Evolutionary conservation across 208 protist genomes (phyloP), one percentile per base, ranked within the genome.

Genomic region (Entamoeba histolytica): DNA sequence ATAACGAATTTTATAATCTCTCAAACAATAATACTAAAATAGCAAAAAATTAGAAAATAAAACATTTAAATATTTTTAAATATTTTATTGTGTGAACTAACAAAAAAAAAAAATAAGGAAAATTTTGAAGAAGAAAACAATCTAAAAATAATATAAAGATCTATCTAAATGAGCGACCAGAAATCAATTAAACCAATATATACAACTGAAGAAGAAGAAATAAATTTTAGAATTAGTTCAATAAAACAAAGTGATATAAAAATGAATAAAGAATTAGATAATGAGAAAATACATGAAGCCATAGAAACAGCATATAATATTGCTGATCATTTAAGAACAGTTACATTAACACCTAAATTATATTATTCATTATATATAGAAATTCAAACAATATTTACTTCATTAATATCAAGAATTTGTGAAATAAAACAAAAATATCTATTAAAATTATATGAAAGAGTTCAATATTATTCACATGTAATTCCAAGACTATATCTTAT

Each of bases 401-500:
- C 31, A 8, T 87, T 87, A 87, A 23, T 35, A 8, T 87, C 61
- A 31, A 31, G 8, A 12, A 28, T 87, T 87, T 35, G 61, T 87
- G 31, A 87, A 12, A 31, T 39, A 87, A 87, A 28, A 31, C 17
- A 35, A 12, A 87, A 87, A 8, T 23, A 1, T 12, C 47, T 52
- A 31, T 7, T 49, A 19, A 51, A 93, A 23, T 31, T 61, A 28
- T 94, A 94, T 31, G 49, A 93, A 12, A 51, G 23, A 31, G 94
- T 93, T 2, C 94, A 94, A 31, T 49, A 49, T 6, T 28, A 31
- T 50, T 49, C 14, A 15, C 87, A 91, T 23, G n/a, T 91, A 28
- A n/a, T 94, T 55, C 93, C 94, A 47, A 39, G 94, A 61, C 1
- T 94, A 10, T 94, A 94, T 91, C 69, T 94, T 12, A 87, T 94